Evolutionary conservation across 305 asterid genomes (phyloP), one percentile per base, ranked within the genome.

Genomic region (Stenogyne calaminthoides): DNA sequence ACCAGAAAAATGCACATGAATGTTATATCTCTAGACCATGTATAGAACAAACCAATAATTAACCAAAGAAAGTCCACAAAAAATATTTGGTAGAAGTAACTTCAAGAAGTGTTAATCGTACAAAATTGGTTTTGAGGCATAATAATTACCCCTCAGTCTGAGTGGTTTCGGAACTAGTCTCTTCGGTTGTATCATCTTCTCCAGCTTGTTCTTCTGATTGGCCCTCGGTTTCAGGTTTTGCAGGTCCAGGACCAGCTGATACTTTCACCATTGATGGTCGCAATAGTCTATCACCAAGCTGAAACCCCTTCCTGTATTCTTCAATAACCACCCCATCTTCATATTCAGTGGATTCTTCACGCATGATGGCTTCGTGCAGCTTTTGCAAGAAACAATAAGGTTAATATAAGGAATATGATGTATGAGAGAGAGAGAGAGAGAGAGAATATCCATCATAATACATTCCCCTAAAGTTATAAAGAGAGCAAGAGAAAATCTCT

Each of bases 201-300:
- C 61, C 85, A 11, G 68, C 83, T 60, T 51, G 65, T 34, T 46
- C 83, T 34, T 78, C 85, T 27, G 79, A 39, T 64, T 56, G 77
- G 57, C 32, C 80, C 52, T 3, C 78, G 0, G 74, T 59, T 74
- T 86, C 76, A 4, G 83, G 69, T 70, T 86, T 86, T 29, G 84
- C 82, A 12, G 96, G 94, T 54, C 97, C 97, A 5, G 98, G 96
- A 15, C 97, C 97, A 29, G 98, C 82, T 4, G 98, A 90, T 19
- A 92, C 98, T 85, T 92, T 92, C 83, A 90, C 97, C 98, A 92
- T 92, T 22, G 97, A 85, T 59, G 98, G 97, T 44, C 97, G 90
- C 71, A 92, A 75, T 55, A 92, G 97, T 79, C 97, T 87, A 0
- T 90, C 91, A 2, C 92, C 96, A 34, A 92, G 88, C 66, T 69